Evolutionary conservation across 23 red algal genomes (phyloP).

Genomic region (Chondrus crispus): DNA sequence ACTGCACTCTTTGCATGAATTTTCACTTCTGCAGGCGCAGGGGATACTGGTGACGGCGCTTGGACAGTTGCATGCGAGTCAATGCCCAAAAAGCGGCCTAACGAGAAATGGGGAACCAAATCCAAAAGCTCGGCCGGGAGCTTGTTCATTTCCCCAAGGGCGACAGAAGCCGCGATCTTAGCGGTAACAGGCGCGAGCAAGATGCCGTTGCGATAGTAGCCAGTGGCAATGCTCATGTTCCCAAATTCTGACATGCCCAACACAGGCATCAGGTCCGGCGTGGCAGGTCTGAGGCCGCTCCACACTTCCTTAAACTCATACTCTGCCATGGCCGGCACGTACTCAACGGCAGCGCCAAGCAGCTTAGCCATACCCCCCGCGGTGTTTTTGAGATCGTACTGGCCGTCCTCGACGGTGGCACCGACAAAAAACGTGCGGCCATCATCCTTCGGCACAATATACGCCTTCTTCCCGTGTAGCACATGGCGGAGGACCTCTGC

Average conservation of each 20-base stretch:
- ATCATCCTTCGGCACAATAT: constrained; percentile 78
- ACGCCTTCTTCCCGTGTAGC: constrained; percentile 57
- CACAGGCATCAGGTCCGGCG: constrained; percentile 87
- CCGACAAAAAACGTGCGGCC: constrained; percentile 62
- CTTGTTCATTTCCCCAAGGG: background rate
- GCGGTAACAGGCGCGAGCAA: constrained; percentile 78
- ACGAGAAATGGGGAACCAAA: constrained; percentile 41
- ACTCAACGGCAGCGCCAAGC: constrained; percentile 36
- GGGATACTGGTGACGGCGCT: background rate
- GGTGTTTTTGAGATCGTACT: constrained; percentile 54
- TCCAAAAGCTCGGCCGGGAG: constrained; percentile 7
- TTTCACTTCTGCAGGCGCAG: background rate
- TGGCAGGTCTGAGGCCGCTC: constrained; percentile 78
- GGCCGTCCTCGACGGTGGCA: constrained; percentile 84
- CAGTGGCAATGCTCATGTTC: constrained; percentile 72
- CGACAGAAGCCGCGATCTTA: constrained; percentile 51
- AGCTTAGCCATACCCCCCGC: constrained; percentile 59
- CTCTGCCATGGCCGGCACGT: constrained; percentile 66
- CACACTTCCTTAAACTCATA: constrained; percentile 68
- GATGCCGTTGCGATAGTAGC: constrained; percentile 93
- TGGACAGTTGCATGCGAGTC: no score
- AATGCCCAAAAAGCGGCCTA: constrained; percentile 32
- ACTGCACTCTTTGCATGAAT: no score
- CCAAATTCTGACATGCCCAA: constrained; percentile 64
- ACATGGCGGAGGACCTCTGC: constrained; percentile 31